Conservation (phyloP, 2,329 filamentous ascomycete species). For the Xylaria digitata region DNA sequence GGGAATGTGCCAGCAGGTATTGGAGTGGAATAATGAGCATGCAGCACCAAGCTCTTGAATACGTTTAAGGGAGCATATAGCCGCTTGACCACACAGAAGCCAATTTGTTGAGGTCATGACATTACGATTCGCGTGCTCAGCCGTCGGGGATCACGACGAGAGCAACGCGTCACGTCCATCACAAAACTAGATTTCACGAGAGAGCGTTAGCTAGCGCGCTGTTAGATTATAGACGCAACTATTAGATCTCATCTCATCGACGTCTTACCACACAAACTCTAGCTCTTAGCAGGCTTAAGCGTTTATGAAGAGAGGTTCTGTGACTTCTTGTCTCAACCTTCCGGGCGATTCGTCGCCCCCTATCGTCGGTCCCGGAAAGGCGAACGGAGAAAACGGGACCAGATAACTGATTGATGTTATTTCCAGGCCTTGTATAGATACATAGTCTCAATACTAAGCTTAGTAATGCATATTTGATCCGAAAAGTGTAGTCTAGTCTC, state of each 20-base stretch:
- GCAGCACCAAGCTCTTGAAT: slow-evolving; percentile 22
- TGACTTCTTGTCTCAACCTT: neutral
- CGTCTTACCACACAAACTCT: neutral
- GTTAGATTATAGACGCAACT: slow-evolving; percentile 2
- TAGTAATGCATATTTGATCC: neutral
- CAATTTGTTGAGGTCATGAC: neutral
- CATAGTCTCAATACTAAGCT: neutral
- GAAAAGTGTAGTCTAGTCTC: neutral
- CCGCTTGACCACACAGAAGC: neutral
- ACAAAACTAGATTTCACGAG: neutral
- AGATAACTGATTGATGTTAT: neutral
- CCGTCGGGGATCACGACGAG: neutral
- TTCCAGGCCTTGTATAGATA: neutral
- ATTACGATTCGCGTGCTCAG: neutral
- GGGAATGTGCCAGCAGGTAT: slow-evolving; percentile 55
- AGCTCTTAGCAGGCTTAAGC: neutral
- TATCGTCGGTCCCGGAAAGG: neutral
- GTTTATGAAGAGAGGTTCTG: neutral
- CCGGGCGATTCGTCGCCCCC: neutral
- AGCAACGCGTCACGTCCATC: neutral
- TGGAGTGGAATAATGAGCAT: slow-evolving; percentile 55
- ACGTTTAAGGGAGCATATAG: neutral
- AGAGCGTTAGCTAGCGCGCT: neutral
- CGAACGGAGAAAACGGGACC: neutral
- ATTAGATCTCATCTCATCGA: neutral